phyloP scores from a whole-genome alignment of 768 basidiomycete species.

The Polyporus arcularius region DNA sequence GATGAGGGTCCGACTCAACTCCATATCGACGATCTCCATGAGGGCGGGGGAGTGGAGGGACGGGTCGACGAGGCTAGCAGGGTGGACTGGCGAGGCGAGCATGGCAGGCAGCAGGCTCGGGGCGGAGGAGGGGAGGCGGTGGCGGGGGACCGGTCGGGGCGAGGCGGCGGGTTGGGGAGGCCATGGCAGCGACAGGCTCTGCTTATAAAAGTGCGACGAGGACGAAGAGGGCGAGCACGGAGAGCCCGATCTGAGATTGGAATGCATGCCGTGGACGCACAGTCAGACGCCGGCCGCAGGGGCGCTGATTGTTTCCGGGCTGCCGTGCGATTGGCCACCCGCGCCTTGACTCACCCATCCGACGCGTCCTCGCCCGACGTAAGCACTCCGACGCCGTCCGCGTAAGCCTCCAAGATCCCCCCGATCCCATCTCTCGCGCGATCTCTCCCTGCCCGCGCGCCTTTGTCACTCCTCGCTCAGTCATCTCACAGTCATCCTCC shows the following conservation, averaged over 20 bases:
- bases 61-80: constrained; percentile 62
- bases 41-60: constrained; percentile 63
- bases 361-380: constrained; percentile 9
- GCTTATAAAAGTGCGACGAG: constrained; percentile 10
- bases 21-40: constrained; percentile 67
- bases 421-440: constrained; percentile 5
- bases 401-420: not conserved
- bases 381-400: constrained; percentile 4
- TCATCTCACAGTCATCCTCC: not conserved
- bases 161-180: constrained; percentile 12
- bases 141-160: constrained; percentile 20
- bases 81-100: constrained; percentile 39
- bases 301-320: constrained; percentile 15
- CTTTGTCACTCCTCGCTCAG: not conserved
- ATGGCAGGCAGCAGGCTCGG: constrained; percentile 1
- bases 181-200: not conserved
- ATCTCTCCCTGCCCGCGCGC: not conserved
- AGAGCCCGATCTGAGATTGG: constrained; percentile 19
- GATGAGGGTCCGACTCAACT: constrained; percentile 60
- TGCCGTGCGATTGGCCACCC: constrained; percentile 7
- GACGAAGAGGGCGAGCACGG: constrained; percentile 11
- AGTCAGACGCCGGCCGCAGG: constrained; percentile 3
- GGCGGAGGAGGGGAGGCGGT: constrained; percentile 17
- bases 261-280: constrained; percentile 12
- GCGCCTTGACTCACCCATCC: constrained; percentile 14